Percentiles rank a stretch among this genome's conserved stretches.
phyloP scores from a whole-genome alignment of 768 basidiomycete genomes.

The Termitomyces sp. region DNA sequence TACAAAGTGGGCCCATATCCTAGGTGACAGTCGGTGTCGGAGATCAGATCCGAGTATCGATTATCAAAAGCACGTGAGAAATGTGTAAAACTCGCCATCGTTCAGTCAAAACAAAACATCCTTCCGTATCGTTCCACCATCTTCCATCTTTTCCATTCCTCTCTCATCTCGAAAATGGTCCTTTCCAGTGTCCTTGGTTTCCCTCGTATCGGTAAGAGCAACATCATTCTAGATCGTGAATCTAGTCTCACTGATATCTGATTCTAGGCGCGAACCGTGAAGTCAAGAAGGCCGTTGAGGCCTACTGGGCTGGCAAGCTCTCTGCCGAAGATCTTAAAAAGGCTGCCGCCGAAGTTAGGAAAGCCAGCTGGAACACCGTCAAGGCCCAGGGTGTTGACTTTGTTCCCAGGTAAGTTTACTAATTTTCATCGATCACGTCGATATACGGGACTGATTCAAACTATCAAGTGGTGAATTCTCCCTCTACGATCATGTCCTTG shows the following conservation, averaged over 20 bases:
- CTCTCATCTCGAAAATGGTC: conserved; percentile 51
- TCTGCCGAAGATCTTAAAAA: conserved; percentile 85
- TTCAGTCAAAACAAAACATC: conserved; percentile 15
- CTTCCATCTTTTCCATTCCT: conserved; percentile 20
- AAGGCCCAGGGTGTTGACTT: conserved; percentile 85
- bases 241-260: conserved; percentile 1
- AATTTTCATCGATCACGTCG: conserved; percentile 14
- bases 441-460: conserved; percentile 12
- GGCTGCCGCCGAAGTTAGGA: conserved; percentile 83
- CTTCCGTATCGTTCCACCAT: conserved; percentile 26
- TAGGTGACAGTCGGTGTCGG: not conserved
- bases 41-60: conserved; percentile 28
- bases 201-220: conserved; percentile 76
- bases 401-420: conserved; percentile 75
- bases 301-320: conserved; percentile 95
- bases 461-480: conserved; percentile 91
- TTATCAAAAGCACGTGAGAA: conserved; percentile 35
- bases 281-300: conserved; percentile 97
- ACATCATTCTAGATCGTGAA: not conserved
- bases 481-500: conserved; percentile 97
- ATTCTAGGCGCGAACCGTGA: conserved; percentile 91
- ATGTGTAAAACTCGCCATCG: conserved; percentile 27
- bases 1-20: too few species aligned
- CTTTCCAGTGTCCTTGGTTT: conserved; percentile 85
- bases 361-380: conserved; percentile 83